phyloP scores from a whole-genome alignment of 345 rosid genomes.

The Carallia brachiata region DNA sequence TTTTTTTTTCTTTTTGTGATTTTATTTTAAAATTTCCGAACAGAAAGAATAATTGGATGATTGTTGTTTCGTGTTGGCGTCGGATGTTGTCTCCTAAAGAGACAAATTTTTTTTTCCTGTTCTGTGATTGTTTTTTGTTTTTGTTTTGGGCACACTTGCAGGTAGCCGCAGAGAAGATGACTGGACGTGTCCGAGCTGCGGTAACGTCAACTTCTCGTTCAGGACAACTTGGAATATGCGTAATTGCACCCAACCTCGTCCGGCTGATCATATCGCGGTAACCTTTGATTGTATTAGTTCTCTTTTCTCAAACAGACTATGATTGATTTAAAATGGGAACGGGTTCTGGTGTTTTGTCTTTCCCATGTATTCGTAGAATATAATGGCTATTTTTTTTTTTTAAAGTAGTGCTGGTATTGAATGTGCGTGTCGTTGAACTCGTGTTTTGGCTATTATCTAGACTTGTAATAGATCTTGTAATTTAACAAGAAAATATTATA shows the following conservation, averaged over 20 bases:
- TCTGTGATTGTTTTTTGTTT: too few species aligned
- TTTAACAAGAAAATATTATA: background rate
- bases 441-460: too few species aligned
- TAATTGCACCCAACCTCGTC: conserved; percentile 93
- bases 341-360: background rate
- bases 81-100: background rate
- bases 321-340: background rate
- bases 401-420: too few species aligned
- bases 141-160: conserved; percentile 18
- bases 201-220: conserved; percentile 94
- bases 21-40: too few species aligned
- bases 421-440: too few species aligned
- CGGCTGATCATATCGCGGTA: conserved; percentile 85
- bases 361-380: background rate
- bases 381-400: background rate
- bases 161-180: conserved; percentile 99
- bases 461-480: background rate
- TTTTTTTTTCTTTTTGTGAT: background rate
- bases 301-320: background rate
- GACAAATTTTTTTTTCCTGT: background rate
- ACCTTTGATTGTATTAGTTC: conserved; percentile 13
- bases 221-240: conserved; percentile 99
- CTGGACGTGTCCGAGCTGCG: conserved; percentile 98
- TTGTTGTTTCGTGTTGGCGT: background rate
- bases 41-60: background rate